Percentiles rank a stretch among this genome's conserved stretches.
phyloP scores from a whole-genome alignment of 1,139 yeast species.

The Yamadazyma sp. region DNA sequence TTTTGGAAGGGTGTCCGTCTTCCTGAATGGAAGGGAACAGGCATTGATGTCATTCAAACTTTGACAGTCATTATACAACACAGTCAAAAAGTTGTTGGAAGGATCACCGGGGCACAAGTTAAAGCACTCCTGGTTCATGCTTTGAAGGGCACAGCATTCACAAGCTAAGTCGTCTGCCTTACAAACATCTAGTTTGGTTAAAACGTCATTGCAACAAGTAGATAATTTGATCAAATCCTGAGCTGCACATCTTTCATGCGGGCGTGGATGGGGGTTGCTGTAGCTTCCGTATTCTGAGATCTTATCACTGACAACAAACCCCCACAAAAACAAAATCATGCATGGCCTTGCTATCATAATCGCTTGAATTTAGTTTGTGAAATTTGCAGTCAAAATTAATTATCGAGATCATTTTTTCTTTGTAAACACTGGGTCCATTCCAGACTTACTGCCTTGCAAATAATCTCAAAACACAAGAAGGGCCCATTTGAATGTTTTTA shows the following conservation, averaged over 20 bases:
- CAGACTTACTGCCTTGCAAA: too few relatives aligned
- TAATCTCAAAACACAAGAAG: too few relatives aligned
- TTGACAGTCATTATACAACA: slow-evolving; percentile 46
- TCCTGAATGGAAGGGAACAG: slow-evolving; percentile 50
- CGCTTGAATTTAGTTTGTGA: background rate
- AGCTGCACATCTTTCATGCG: slow-evolving; percentile 36
- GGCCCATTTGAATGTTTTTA: too few relatives aligned
- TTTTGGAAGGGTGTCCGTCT: slow-evolving; percentile 21
- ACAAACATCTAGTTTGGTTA: slow-evolving; percentile 46
- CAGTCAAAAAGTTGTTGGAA: slow-evolving; percentile 46
- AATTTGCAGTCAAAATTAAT: background rate
- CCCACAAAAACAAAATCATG: background rate
- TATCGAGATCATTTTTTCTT: background rate
- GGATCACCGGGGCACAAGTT: slow-evolving; percentile 51
- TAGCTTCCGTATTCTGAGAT: slow-evolving; percentile 39
- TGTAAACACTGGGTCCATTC: too few relatives aligned
- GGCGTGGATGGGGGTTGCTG: slow-evolving; percentile 47
- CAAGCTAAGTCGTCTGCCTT: slow-evolving; percentile 55
- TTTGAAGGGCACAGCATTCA: slow-evolving; percentile 56
- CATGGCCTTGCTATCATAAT: background rate
- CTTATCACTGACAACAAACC: background rate
- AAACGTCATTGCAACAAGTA: slow-evolving; percentile 46
- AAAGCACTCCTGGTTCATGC: slow-evolving; percentile 44
- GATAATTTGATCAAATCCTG: slow-evolving; percentile 44
- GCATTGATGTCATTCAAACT: slow-evolving; percentile 50